Evolutionary conservation across 306 rosid species (phyloP).

Genomic region (Inga leiocalycina): DNA sequence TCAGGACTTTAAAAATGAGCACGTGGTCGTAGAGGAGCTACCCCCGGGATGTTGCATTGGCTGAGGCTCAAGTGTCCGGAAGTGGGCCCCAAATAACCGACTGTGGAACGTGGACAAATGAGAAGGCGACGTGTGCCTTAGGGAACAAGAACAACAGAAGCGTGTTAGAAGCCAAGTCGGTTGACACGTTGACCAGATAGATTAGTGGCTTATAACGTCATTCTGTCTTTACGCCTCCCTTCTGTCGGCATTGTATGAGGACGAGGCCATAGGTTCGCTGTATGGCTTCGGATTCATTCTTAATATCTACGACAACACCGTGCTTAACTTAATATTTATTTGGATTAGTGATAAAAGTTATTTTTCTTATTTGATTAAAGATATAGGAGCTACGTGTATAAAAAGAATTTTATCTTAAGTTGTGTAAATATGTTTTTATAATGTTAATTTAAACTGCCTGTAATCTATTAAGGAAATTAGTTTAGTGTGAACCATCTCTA

Average conservation of each 20-base stretch:
- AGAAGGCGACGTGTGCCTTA: constrained; percentile 27
- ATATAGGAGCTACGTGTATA: too few relatives aligned
- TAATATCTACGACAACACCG: neutral
- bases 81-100: constrained; percentile 49
- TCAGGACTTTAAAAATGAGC: neutral
- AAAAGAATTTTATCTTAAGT: fast-evolving
- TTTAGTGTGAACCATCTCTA: too few relatives aligned
- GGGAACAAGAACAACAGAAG: neutral
- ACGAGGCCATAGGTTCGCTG: neutral
- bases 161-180: neutral
- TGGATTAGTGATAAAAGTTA: too few relatives aligned
- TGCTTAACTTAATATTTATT: too few relatives aligned
- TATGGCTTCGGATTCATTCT: neutral
- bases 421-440: fast-evolving
- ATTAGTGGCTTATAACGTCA: neutral
- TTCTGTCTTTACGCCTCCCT: neutral
- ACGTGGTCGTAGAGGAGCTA: neutral
- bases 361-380: too few relatives aligned
- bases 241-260: neutral
- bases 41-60: neutral
- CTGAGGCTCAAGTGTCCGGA: constrained; percentile 1
- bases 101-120: constrained; percentile 47
- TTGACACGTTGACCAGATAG: neutral
- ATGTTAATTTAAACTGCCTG: too few relatives aligned
- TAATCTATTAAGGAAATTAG: too few relatives aligned